Base-by-base conservation (phyloP, 169 alveolate genomes). In the Theileria parva region DNA sequence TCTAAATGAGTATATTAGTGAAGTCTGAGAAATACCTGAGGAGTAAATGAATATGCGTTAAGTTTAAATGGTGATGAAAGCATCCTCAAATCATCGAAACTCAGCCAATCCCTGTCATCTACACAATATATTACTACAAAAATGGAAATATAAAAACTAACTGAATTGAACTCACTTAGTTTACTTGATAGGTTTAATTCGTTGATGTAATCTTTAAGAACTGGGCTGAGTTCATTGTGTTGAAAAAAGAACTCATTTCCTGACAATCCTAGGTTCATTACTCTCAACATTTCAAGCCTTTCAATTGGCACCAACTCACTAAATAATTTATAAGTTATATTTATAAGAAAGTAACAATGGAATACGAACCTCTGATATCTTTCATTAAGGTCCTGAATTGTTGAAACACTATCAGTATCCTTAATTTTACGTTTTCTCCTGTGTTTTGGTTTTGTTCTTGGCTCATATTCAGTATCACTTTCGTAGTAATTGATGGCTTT, bases 21-120 rank as follows among this genome's bases (percentile, higher is more conserved):
- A 4, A 73, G 8, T 28, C 6, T 60, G 6, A 61, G 28, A 73
- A 81, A 25, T 63, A 74, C 83, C 21, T 34, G n/a, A 15, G 89
- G 89, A 9, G 89, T 75, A 66, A 60, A 83, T n/a, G 89, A 64
- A 44, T 83, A 83, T 12, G 77, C 89, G 72, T 76, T 83, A 1
- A 83, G 63, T 44, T 64, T 83, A 39, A 83, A 83, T 23, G 89
- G 89, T 37, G 89, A 75, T 51, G 85, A 67, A 30, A 83, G 69
- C 66, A 79, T 55, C 48, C 79, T 57, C 63, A 83, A 37, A 39
- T 83, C 89, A 9, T 72, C 79, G 60, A 72, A 72, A 25, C 60
- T 48, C 1, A 72, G 60, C 79, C 79, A 72, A 27, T 72, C 60
- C 32, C 28, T 72, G 74, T 48, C 72, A 34, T 25, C 60, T 57